Conservation (phyloP, 441 rosid species). For the Manihot esculenta region DNA sequence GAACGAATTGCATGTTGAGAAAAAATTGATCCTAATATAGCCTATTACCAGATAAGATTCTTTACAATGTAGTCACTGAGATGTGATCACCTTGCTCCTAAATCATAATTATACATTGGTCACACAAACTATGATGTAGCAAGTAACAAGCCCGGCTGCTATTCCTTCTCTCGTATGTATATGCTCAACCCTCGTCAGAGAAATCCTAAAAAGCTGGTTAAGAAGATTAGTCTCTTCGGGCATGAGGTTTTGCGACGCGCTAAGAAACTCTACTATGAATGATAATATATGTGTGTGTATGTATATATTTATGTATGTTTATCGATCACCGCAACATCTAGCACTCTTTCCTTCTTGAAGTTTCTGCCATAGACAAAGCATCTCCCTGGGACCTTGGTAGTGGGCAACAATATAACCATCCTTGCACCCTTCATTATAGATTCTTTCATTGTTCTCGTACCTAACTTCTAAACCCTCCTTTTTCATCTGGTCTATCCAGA, state of each 20-base stretch:
- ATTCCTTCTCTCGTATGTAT: not conserved
- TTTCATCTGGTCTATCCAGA: constrained; percentile 76
- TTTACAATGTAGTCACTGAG: constrained; percentile 17
- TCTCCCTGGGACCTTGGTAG: constrained; percentile 87
- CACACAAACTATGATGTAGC: not conserved
- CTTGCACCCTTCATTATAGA: constrained; percentile 72
- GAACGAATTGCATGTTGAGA: not conserved
- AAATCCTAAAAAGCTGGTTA: constrained; percentile 5
- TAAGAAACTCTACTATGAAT: not conserved
- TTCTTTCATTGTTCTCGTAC: constrained; percentile 67
- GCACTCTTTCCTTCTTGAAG: constrained; percentile 70
- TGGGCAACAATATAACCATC: constrained; percentile 90
- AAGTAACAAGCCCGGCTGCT: not conserved
- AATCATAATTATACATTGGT: constrained; percentile 9
- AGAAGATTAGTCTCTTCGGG: not conserved
- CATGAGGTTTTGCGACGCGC: not conserved
- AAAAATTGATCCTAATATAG: not conserved
- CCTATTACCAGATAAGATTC: constrained; percentile 5
- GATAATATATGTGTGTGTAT: too few species aligned
- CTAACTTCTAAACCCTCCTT: constrained; percentile 63
- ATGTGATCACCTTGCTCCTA: not conserved
- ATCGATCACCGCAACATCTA: constrained; percentile 68
- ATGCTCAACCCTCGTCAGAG: constrained; percentile 17
- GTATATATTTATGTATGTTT: not conserved
- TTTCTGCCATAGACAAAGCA: constrained; percentile 94